Evolutionary conservation across 805 yeast species (phyloP).

Genomic region (Metschnikowia anglica): DNA sequence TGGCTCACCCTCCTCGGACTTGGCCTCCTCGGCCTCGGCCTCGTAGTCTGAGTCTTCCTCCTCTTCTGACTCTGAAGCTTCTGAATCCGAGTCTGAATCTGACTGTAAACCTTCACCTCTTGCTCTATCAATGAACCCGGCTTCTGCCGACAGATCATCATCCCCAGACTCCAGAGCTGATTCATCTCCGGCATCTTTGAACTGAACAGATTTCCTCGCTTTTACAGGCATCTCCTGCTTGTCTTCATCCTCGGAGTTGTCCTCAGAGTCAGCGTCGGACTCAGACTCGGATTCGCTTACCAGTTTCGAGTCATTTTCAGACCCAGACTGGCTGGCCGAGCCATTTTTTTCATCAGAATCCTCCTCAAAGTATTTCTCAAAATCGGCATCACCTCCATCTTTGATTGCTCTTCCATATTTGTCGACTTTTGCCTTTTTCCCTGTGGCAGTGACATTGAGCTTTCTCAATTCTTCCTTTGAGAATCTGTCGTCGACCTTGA

Average conservation of each 20-base stretch:
- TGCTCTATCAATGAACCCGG: conserved; percentile 51
- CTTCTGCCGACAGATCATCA: conserved; percentile 22
- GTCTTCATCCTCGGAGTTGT: conserved; percentile 3
- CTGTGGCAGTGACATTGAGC: conserved; percentile 39
- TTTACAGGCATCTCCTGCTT: conserved; percentile 6
- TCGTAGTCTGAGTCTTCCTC: conserved; percentile 46
- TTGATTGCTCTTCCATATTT: conserved; percentile 79
- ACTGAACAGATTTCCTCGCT: conserved; percentile 13
- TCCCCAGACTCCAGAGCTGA: conserved; percentile 17
- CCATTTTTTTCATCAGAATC: conserved; percentile 30
- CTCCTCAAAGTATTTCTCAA: conserved; percentile 57
- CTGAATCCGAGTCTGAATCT: conserved; percentile 43
- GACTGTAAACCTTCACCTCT: conserved; percentile 62
- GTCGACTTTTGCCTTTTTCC: conserved; percentile 71
- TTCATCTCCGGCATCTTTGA: conserved; percentile 7
- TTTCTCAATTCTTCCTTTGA: conserved; percentile 60
- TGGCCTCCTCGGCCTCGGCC: conserved; percentile 57
- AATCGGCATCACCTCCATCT: conserved; percentile 39
- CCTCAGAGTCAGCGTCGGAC: conserved; percentile 24
- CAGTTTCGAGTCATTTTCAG: conserved; percentile 22
- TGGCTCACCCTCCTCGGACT: conserved; percentile 88
- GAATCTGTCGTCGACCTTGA: conserved; percentile 84
- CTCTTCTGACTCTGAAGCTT: conserved; percentile 34
- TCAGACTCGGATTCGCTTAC: conserved; percentile 4
- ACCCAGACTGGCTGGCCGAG: too few relatives aligned